A percentile compares a stretch with the other conserved stretches of the same genome.
Conservation (phyloP, 208 protist species). For the Dictyostelium gargantuum region DNA sequence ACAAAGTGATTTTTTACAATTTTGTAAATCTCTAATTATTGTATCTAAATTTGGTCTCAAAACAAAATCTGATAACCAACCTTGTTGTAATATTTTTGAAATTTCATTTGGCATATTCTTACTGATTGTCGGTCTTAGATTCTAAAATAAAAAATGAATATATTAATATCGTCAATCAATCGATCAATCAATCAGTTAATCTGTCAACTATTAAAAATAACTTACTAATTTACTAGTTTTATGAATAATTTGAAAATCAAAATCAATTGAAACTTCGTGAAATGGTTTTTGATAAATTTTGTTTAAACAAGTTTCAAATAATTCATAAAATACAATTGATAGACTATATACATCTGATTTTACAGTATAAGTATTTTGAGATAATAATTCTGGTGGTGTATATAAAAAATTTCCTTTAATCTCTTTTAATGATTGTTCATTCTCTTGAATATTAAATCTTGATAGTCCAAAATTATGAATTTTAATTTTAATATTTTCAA, state of each 20-base stretch:
- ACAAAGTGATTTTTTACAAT: neutral
- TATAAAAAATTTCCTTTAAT: constrained; percentile 46
- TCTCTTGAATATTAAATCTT: constrained; percentile 11
- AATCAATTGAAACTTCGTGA: neutral
- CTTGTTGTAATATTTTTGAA: constrained; percentile 1
- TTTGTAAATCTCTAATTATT: neutral
- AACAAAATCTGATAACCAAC: neutral
- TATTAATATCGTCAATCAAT: neutral
- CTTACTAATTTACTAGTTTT: neutral
- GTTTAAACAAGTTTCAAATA: neutral
- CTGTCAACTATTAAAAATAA: neutral
- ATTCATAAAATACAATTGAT: constrained; percentile 37
- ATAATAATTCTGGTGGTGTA: constrained; percentile 39
- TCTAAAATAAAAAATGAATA: neutral
- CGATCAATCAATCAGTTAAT: neutral
- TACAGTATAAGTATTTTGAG: neutral
- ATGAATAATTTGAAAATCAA: constrained; percentile 55
- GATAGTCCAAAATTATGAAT: constrained; percentile 36
- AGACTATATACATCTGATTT: constrained; percentile 59
- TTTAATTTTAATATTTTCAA: neutral
- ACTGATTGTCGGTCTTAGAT: constrained; percentile 42
- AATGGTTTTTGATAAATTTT: constrained; percentile 7
- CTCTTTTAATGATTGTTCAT: neutral
- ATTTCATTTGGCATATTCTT: neutral
- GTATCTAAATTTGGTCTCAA: neutral